A percentile compares a stretch with the other conserved stretches of the same genome.
These are phyloP conservation scores for Nicotiana tabacum DNA, from an alignment of 257 asterid species.

Conservation along the genomic window DNA sequence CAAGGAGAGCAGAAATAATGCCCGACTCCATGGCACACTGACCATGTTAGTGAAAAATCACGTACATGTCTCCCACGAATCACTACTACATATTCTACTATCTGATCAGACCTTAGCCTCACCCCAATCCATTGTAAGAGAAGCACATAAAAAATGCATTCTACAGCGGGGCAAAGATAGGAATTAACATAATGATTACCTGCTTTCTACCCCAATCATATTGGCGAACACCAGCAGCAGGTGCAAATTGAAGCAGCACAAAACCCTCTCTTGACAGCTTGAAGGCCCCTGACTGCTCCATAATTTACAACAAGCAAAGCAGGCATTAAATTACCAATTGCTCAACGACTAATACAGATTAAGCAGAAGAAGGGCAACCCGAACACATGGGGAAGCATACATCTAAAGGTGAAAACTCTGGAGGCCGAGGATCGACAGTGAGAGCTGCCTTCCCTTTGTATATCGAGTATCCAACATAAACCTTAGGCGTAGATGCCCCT, in stretches of 20 bases:
- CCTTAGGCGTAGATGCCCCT: constrained; percentile 63
- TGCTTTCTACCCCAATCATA: constrained; percentile 95
- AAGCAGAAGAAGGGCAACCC: background rate
- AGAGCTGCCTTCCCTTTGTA: constrained; percentile 98
- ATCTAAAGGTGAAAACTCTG: constrained; percentile 75
- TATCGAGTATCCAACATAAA: constrained; percentile 74
- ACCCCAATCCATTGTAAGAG: background rate
- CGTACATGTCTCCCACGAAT: background rate
- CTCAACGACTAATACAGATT: background rate
- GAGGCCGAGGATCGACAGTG: constrained; percentile 72
- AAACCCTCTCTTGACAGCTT: constrained; percentile 81
- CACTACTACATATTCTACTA: background rate
- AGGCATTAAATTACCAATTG: constrained; percentile 11
- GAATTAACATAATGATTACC: constrained; percentile 33
- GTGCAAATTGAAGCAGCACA: constrained; percentile 87
- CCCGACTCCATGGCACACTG: background rate
- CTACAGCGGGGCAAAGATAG: background rate
- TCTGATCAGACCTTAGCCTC: background rate
- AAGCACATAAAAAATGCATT: background rate
- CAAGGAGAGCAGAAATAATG: constrained; percentile 6
- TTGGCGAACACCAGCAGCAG: constrained; percentile 84
- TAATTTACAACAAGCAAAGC: constrained; percentile 6
- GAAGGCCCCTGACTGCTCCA: constrained; percentile 84
- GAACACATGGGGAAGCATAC: constrained; percentile 32
- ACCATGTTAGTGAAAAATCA: background rate